Base-by-base conservation (phyloP, 148 eudicot genomes). In the Arctostaphylos glauca region DNA sequence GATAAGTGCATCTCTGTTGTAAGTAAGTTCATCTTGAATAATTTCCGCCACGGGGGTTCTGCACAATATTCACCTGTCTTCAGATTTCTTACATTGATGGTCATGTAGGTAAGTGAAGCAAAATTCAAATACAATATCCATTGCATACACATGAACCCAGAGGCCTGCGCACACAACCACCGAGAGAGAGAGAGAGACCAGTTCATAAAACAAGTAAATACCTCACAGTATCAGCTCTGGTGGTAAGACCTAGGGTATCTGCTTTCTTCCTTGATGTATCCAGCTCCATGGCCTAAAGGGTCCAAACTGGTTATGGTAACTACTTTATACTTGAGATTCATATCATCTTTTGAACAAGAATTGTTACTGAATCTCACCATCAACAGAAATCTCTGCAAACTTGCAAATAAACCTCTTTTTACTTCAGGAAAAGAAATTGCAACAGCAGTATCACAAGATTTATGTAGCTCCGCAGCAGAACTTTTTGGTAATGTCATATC, bases 221-320 rank as follows among this genome's bases (percentile, higher is more conserved):
- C 99, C 98, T 94, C 76, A 84, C 82, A 81, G 94, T 92, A 90
- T 96, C 98, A 56, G 92, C 89, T 87, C 98, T 91, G 25, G 91
- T 92, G 60, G 92, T 90, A 74, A 88, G 90, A 73, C 95, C 90
- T 82, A 87, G 85, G 60, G 56, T 44, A 80, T 93, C 97, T 80
- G 99, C 99, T 46, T 81, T 81, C 88, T 84, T 86, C 83, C 88
- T 89, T 79, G 92, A 94, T 67, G 90, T 73, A 87, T 96, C 99
- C 66, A 96, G 89, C 83, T 94, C 93, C 86, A 86, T 88, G 81
- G 94, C 89, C 99, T 94, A 86, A 72, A 82, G 52, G 64, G 75
- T 71, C 62, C 81, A 88, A 72, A 25, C 71, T 66, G 44, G 43
- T 13, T 25, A 31, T 25, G 49, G 59, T 62, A 76, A 25, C 81